phyloP scores from a whole-genome alignment of 192 early-diverging fungal genomes.

The Rhizophagus sp. region DNA sequence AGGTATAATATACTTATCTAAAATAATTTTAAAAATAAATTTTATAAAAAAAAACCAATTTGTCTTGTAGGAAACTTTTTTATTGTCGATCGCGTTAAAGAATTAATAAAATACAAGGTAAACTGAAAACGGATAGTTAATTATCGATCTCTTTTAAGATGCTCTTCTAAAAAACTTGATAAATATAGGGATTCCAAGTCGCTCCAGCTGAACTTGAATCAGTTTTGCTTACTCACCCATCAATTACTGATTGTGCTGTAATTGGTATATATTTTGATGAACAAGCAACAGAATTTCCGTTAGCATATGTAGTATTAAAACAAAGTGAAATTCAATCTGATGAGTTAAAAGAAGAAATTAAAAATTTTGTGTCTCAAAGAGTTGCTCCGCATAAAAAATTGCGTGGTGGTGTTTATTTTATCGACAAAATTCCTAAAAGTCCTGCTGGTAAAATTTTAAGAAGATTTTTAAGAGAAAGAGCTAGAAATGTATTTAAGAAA shows the following conservation, averaged over 20 bases:
- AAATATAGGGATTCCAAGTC: constrained; percentile 60
- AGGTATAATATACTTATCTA: constrained; percentile 33
- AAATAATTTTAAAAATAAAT: no score
- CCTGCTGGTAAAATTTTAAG: constrained; percentile 86
- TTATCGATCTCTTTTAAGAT: neutral
- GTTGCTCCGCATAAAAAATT: constrained; percentile 77
- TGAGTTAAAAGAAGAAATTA: constrained; percentile 44
- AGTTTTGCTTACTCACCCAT: constrained; percentile 66
- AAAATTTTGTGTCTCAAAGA: constrained; percentile 57
- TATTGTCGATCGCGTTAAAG: constrained; percentile 83
- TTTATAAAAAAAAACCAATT: neutral
- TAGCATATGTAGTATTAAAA: constrained; percentile 71
- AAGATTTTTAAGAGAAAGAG: constrained; percentile 56
- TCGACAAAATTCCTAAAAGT: constrained; percentile 74
- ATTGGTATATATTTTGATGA: constrained; percentile 62
- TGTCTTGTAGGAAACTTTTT: constrained; percentile 46
- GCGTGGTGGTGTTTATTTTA: constrained; percentile 74
- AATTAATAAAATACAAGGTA: constrained; percentile 92
- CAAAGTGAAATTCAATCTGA: constrained; percentile 45
- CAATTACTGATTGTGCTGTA: constrained; percentile 70
- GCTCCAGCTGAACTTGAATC: constrained; percentile 90
- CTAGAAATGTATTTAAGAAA: constrained; percentile 20
- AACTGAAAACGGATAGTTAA: constrained; percentile 29
- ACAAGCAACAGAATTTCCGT: constrained; percentile 75
- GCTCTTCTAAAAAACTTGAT: no score